Base-by-base conservation (phyloP, 2,329 filamentous ascomycete species). In the Knoxdaviesia proteae region DNA sequence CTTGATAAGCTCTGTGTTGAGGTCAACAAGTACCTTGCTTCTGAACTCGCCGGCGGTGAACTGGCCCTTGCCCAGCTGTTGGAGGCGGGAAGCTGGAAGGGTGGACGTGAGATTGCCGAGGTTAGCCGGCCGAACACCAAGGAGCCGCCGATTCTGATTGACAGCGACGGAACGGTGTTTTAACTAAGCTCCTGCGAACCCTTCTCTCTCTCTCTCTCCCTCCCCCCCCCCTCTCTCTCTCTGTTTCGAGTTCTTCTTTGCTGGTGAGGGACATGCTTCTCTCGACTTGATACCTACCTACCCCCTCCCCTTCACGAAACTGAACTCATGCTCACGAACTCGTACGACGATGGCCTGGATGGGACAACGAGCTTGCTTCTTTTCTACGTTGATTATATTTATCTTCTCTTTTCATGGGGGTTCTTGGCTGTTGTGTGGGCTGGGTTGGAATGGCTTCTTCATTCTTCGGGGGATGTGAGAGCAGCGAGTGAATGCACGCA, bases 11-110 rank as follows among this genome's bases (percentile, higher is more conserved):
- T 78, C 36, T 65, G 65, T 43, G 49, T 47, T 2, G 65, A 69
- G 40, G 65, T 75, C 34, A 65, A 69, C 50, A 84, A 83, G 56
- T 59, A 65, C 36, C 61, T 94, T 40, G 74, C 72, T 44, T 54
- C 52, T 2, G 69, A 74, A 43, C 61, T 94, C 36, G 68, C 66
- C 6, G 84, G 81, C 4, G 64, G 73, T 35, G 75, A 88, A 49
- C 61, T 98, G 56, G 82, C 67, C 36, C 61, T 96, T 50, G 77
- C 87, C 5, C 90, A 98, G 58, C 75, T 98, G 64, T 68, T 98
- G 11, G 90, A 96, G 60, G 90, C 88, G 9, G 90, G 90, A 42
- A 93, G 84, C 55, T 98, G 90, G 88, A 96, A 96, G 81, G 88
- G 88, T 52, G 90, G 90, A 46, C 78, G 90, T 55, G 90, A 96